phyloP scores from a whole-genome alignment of 2,329 filamentous ascomycete species.

The Fusarium algeriense region DNA sequence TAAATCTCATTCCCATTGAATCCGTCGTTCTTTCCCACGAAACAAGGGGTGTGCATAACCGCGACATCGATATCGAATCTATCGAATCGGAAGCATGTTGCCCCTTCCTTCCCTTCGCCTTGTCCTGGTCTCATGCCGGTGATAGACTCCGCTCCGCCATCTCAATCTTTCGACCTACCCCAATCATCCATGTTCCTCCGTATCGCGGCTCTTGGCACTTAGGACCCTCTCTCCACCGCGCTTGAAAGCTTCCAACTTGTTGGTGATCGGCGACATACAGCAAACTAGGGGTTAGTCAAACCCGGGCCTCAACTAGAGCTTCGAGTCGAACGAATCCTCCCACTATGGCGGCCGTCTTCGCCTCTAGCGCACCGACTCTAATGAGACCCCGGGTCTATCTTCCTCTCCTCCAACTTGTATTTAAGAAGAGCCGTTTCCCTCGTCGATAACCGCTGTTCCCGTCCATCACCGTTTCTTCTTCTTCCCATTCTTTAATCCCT shows the following conservation, averaged over 20 bases:
- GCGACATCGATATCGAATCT: constrained; percentile 18
- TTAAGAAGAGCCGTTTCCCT: constrained; percentile 40
- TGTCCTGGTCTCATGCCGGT: constrained; percentile 22
- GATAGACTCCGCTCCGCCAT: constrained; percentile 31
- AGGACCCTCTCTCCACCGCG: constrained; percentile 33
- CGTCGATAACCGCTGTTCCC: constrained; percentile 3
- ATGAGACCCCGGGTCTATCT: constrained; percentile 14
- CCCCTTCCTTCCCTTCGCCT: constrained; percentile 15
- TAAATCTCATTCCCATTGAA: constrained; percentile 22
- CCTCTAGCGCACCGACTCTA: constrained; percentile 1
- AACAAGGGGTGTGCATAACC: constrained; percentile 37
- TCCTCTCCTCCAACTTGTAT: constrained; percentile 11
- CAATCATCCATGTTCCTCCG: constrained; percentile 42
- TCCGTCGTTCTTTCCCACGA: constrained; percentile 17
- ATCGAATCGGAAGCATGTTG: constrained; percentile 33
- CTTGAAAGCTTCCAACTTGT: constrained; percentile 12
- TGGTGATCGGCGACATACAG: constrained; percentile 30
- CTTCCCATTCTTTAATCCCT: constrained; percentile 24
- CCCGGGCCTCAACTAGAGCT: constrained; percentile 10
- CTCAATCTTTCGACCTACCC: constrained; percentile 36
- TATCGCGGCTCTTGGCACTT: constrained; percentile 39
- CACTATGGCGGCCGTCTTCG: constrained; percentile 16
- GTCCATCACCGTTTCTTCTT: constrained; percentile 26
- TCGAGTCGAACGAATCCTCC: constrained; percentile 15
- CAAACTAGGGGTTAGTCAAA: constrained; percentile 24